These are phyloP conservation scores for Bonia amplexicaulis DNA, from an alignment of 176 grass and related monocot species.

Conservation along the genomic window DNA sequence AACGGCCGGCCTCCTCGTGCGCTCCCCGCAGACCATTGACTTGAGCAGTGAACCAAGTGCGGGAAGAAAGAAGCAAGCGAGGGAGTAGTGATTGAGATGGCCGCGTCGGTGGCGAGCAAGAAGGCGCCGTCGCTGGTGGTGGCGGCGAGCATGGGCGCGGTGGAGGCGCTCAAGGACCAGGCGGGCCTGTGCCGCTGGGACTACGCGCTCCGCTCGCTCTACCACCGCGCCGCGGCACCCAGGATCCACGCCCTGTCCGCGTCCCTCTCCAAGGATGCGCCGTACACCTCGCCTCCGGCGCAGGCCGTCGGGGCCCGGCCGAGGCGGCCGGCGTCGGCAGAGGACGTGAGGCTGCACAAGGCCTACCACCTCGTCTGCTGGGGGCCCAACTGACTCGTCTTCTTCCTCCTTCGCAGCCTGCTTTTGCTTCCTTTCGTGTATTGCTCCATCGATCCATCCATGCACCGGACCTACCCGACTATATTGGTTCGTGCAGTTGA, in stretches of 20 bases:
- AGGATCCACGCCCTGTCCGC: conserved; percentile 22
- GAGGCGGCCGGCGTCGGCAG: conserved; percentile 4
- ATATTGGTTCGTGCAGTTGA: too few species aligned
- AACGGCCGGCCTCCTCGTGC: neutral
- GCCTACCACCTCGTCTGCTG: conserved; percentile 75
- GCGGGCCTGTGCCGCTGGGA: conserved; percentile 68
- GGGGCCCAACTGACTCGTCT: conserved; percentile 42
- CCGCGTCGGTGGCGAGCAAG: neutral
- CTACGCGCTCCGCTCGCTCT: conserved; percentile 51
- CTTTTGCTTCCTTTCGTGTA: too few species aligned
- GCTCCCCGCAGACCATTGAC: neutral
- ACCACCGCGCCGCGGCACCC: conserved; percentile 22
- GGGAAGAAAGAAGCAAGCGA: neutral
- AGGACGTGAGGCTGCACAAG: conserved; percentile 52
- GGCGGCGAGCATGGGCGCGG: conserved; percentile 50
- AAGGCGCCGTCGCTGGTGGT: conserved; percentile 54
- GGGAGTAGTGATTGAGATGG: neutral
- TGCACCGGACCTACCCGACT: too few species aligned
- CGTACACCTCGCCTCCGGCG: too few species aligned
- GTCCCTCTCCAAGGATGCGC: conserved; percentile 11
- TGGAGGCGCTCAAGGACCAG: conserved; percentile 83
- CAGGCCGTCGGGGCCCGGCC: neutral
- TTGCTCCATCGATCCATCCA: too few species aligned
- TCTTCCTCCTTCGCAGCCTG: neutral
- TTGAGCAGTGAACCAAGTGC: neutral